phyloP scores from a whole-genome alignment of 768 basidiomycete species.

The Rubroboletus pulcherrimus region DNA sequence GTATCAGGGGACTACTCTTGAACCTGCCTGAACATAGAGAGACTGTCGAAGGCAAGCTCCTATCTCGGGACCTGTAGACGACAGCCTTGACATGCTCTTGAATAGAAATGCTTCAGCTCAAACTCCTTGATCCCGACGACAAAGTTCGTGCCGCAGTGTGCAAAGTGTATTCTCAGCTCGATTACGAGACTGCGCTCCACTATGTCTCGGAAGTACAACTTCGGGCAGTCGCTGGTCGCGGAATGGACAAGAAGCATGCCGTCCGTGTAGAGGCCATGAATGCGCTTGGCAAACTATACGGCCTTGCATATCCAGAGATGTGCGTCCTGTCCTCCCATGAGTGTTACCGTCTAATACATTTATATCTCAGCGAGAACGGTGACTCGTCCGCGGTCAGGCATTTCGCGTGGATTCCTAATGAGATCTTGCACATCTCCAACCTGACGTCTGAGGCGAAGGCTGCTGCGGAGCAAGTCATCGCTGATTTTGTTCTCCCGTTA shows the following conservation, averaged over 20 bases:
- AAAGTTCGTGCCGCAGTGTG: constrained; percentile 84
- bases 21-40: constrained; percentile 65
- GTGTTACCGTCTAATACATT: constrained; percentile 1
- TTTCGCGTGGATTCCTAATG: constrained; percentile 91
- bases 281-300: constrained; percentile 74
- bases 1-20: constrained; percentile 54
- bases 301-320: constrained; percentile 87
- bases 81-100: constrained; percentile 4
- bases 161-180: constrained; percentile 74
- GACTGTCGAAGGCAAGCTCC: constrained; percentile 66
- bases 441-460: constrained; percentile 56
- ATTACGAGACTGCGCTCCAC: constrained; percentile 88
- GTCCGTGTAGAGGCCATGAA: constrained; percentile 77
- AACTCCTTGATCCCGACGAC: constrained; percentile 86
- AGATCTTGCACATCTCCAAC: constrained; percentile 56
- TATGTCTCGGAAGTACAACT: constrained; percentile 67
- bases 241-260: constrained; percentile 74
- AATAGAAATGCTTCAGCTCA: constrained; percentile 55
- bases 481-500: constrained; percentile 79
- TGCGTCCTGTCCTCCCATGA: constrained; percentile 36
- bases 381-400: constrained; percentile 69
- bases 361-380: constrained; percentile 62
- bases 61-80: background rate
- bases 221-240: constrained; percentile 61
- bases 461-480: constrained; percentile 62